These are phyloP conservation scores for Anastatica hierochuntica DNA, from an alignment of 345 rosid species.

Conservation along the genomic window DNA sequence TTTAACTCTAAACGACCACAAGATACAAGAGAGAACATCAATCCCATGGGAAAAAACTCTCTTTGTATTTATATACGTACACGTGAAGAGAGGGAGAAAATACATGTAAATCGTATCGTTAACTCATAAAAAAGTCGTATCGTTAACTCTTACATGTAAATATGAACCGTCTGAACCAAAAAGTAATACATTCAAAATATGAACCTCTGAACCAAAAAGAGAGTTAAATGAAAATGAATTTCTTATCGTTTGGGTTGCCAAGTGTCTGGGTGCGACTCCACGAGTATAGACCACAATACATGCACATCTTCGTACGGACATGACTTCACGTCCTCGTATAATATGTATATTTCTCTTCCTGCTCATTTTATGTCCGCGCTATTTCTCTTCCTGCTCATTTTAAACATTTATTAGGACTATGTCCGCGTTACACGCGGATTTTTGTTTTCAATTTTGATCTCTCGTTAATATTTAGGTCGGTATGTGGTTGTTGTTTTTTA, in stretches of 20 bases:
- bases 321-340: conserved; percentile 84
- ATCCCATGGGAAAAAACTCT: neutral
- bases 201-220: conserved; percentile 13
- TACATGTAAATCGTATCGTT: neutral
- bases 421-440: too few relatives aligned
- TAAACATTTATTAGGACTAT: too few relatives aligned
- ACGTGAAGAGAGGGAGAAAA: neutral
- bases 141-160: too few relatives aligned
- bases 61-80: conserved; percentile 24
- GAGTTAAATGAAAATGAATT: conserved; percentile 12
- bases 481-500: too few relatives aligned
- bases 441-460: too few relatives aligned
- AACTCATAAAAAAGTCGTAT: conserved; percentile 14
- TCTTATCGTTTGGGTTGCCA: conserved; percentile 35
- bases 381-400: too few relatives aligned
- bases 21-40: neutral
- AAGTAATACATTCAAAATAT: neutral
- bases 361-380: too few relatives aligned
- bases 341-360: conserved; percentile 82
- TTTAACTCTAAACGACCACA: too few relatives aligned
- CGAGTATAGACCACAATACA: conserved; percentile 79
- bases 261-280: conserved; percentile 58
- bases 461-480: too few relatives aligned
- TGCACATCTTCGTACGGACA: conserved; percentile 89
- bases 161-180: too few relatives aligned